Evolutionary conservation across 352 stramenopile genomes (phyloP), one percentile per base, ranked within the genome.

Genomic region (Pythium graminicola): DNA sequence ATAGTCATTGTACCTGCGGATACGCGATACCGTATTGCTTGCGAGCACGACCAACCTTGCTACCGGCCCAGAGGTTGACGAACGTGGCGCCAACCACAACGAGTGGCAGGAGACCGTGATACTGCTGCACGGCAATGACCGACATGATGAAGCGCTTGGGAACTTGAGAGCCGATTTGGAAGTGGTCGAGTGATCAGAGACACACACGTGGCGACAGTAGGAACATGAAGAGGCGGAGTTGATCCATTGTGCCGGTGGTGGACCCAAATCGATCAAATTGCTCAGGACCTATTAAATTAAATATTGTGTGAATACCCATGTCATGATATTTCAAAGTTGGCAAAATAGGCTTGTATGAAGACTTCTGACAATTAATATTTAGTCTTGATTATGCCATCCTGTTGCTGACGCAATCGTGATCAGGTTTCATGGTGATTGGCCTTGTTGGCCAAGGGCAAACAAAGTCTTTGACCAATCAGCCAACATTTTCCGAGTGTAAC

Each of bases 1-100:
- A 14, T 19, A 40, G 2, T 3, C 33, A 51, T 32, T 19, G 31
- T 23, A 64, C 56, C 56, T 64, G 48, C 7, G 78, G 76, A 44
- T 82, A 85, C 38, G 54, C 49, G 47, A 90, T 60, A 42, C 70
- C 67, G 64, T 73, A 88, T 26, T 76, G 64, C 70, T 88, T 89
- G 31, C 80, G 76, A n/a, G 78, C 78, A 2, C 24, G 43, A 51
- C 65, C 51, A 41, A 91, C 78, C 42, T 82, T 81, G 38, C 82
- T 47, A 27, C 56, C 58, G 2, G 78, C 79, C 72, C 77, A 93
- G 1, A 62, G 24, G 44, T 70, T 64, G 20, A 86, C 80, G 29
- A 91, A 72, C 19, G 56, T 62, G 44, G 62, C 65, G 60, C 68
- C 56, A 22, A 90, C 70, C 33, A 73, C 73, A 41, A 87, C 54